Conservation (phyloP, 768 basidiomycete species). For the Kwoniella dendrophila region DNA sequence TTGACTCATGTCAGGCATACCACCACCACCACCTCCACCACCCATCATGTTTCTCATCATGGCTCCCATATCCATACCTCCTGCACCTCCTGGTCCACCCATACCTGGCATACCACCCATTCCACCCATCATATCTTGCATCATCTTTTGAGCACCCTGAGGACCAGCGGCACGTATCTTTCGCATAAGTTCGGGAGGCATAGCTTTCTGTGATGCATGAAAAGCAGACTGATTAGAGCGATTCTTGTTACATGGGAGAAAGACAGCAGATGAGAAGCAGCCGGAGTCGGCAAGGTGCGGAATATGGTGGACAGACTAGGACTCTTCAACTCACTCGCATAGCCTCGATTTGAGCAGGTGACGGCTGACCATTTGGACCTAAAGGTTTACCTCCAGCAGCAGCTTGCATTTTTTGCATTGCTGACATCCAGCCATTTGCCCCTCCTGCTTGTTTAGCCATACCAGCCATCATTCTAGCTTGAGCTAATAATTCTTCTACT, state of each 20-base stretch:
- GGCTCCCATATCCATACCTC: slow-evolving; percentile 47
- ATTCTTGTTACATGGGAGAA: background rate
- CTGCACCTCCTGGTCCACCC: slow-evolving; percentile 32
- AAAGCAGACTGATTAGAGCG: background rate
- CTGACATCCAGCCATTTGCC: slow-evolving; percentile 89
- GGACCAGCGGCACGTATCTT: slow-evolving; percentile 73
- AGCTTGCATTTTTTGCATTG: slow-evolving; percentile 90
- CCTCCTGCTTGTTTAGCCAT: slow-evolving; percentile 98
- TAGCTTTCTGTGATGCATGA: slow-evolving; percentile 75
- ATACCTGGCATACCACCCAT: slow-evolving; percentile 35
- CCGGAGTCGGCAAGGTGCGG: background rate
- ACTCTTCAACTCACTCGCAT: slow-evolving; percentile 70
- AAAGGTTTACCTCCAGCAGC: slow-evolving; percentile 83
- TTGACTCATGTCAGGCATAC: slow-evolving; percentile 88
- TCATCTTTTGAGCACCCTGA: slow-evolving; percentile 64
- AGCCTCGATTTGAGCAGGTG: slow-evolving; percentile 87
- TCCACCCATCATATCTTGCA: slow-evolving; percentile 69
- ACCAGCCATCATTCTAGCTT: slow-evolving; percentile 98
- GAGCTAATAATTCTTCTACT: slow-evolving; percentile 95
- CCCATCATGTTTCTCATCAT: slow-evolving; percentile 90
- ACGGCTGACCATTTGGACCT: slow-evolving; percentile 84
- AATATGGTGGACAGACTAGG: background rate
- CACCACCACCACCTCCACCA: slow-evolving; percentile 65
- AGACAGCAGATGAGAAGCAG: background rate
- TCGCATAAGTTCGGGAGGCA: slow-evolving; percentile 94